These are phyloP conservation scores for Cladosporium sp. DNA, from an alignment of 2,329 filamentous ascomycete genomes.

Conservation along the genomic window DNA sequence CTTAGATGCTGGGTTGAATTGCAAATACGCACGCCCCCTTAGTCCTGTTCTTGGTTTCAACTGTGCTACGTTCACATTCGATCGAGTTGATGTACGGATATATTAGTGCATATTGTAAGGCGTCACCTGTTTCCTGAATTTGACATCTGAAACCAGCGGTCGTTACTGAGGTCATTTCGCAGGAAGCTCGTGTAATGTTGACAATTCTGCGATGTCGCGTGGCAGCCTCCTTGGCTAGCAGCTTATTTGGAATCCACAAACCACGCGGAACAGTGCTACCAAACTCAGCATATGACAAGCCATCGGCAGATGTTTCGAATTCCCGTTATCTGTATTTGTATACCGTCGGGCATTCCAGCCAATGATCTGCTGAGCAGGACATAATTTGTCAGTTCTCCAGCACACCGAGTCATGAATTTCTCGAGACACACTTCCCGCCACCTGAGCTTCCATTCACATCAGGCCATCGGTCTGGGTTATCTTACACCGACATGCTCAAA, in stretches of 20 bases:
- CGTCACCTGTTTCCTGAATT: neutral
- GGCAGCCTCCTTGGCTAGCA: neutral
- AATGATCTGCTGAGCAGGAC: neutral
- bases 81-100: neutral
- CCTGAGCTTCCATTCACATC: neutral
- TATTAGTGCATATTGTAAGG: neutral
- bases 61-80: neutral
- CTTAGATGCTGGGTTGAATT: neutral
- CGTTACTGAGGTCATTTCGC: neutral
- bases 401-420: neutral
- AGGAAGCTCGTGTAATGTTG: neutral
- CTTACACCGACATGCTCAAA: neutral
- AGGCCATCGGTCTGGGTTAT: neutral
- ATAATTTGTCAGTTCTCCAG: slow-evolving; percentile 3
- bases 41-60: neutral
- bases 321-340: neutral
- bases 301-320: neutral
- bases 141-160: neutral
- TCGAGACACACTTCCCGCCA: neutral
- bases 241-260: slow-evolving; percentile 1
- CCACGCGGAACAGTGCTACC: neutral
- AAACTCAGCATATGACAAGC: neutral
- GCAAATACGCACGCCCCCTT: neutral
- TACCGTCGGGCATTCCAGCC: neutral
- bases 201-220: slow-evolving; percentile 1